A percentile compares a stretch with the other conserved stretches of the same genome.
Conservation (phyloP, 1,284 basidiomycete species). For the Pyrrhoderma noxium region DNA sequence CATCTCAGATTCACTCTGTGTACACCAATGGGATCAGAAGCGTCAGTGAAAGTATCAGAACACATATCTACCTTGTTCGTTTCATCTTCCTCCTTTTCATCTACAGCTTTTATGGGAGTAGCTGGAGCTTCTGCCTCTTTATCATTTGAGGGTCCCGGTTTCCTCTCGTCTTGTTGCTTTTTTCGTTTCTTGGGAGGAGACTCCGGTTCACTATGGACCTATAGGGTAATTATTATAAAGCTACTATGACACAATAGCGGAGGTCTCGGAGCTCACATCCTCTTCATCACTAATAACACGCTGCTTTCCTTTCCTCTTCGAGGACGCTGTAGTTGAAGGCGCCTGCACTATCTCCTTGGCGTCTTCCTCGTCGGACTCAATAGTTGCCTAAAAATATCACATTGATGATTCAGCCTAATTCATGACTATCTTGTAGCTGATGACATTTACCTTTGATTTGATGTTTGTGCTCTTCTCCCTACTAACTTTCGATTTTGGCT, state of each 20-base stretch:
- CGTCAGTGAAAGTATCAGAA: not conserved
- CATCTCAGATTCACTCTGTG: constrained; percentile 48
- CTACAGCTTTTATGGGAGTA: not conserved
- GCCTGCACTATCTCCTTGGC: constrained; percentile 13
- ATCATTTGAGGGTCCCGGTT: not conserved
- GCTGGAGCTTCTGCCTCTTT: not conserved
- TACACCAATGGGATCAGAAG: not conserved
- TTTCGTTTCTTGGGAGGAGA: constrained; percentile 14
- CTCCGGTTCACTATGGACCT: constrained; percentile 9
- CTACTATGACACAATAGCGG: not conserved
- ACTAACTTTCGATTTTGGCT: not conserved
- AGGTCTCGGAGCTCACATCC: not conserved
- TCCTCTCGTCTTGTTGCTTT: not conserved
- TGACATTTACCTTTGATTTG: constrained; percentile 7
- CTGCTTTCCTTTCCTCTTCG: constrained; percentile 15
- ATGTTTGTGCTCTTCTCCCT: constrained; percentile 16
- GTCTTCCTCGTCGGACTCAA: constrained; percentile 11
- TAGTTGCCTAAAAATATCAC: not conserved
- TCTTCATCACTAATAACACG: constrained; percentile 11
- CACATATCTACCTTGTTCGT: not conserved
- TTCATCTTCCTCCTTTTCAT: not conserved
- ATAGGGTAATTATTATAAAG: not conserved
- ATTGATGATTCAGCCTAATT: too few relatives aligned
- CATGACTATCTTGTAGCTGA: too few relatives aligned
- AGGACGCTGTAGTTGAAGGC: constrained; percentile 2